phyloP scores from a whole-genome alignment of 257 asterid species.

The Solanum etuberosum region DNA sequence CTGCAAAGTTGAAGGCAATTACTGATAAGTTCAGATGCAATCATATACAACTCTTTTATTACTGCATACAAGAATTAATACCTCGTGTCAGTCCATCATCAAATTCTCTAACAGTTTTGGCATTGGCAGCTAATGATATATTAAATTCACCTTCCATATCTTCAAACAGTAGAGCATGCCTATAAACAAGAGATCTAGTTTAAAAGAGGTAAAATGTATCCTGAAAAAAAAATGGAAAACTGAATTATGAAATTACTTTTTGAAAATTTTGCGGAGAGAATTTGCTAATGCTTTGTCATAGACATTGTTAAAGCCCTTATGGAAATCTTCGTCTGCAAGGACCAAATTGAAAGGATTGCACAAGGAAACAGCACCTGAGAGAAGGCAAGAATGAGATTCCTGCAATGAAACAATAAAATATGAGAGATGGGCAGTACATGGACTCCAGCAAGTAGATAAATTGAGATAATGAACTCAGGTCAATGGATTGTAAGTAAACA shows the following conservation, averaged over 20 bases:
- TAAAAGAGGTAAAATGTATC: neutral
- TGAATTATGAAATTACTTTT: constrained; percentile 32
- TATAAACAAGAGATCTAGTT: constrained; percentile 14
- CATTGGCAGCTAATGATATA: constrained; percentile 65
- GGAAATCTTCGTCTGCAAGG: constrained; percentile 91
- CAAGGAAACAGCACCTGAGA: constrained; percentile 88
- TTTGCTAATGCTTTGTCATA: constrained; percentile 89
- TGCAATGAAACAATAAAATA: constrained; percentile 22
- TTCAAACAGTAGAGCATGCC: constrained; percentile 87
- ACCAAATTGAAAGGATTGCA: constrained; percentile 95
- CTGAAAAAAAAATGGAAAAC: constrained; percentile 1
- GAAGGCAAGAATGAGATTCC: constrained; percentile 78
- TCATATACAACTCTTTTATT: neutral
- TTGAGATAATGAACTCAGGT: neutral
- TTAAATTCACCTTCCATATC: constrained; percentile 81
- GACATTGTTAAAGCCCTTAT: constrained; percentile 81
- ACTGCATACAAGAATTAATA: constrained; percentile 18
- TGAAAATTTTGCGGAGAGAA: constrained; percentile 68
- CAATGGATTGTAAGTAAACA: neutral
- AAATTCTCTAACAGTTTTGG: constrained; percentile 80
- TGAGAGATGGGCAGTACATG: neutral
- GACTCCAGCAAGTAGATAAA: neutral
- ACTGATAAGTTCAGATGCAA: neutral
- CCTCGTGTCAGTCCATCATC: constrained; percentile 95
- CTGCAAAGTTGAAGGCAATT: constrained; percentile 22